Conservation (phyloP, 176 grass and related monocot genomes). For the Miscanthus lutarioriparius region DNA sequence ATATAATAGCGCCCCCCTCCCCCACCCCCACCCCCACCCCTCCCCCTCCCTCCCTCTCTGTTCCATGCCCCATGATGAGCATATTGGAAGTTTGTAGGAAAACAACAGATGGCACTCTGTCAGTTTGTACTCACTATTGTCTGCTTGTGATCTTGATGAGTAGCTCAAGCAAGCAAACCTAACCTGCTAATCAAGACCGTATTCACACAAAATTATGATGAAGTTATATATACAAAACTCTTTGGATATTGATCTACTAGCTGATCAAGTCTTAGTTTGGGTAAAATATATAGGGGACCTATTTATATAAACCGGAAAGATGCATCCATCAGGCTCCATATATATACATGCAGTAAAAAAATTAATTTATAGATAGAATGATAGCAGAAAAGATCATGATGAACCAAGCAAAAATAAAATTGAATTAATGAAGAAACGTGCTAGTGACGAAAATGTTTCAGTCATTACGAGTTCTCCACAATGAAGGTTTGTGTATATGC, state of each 20-base stretch:
- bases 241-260: not conserved
- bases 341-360: not conserved
- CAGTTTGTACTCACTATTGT: constrained; percentile 25
- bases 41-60: not conserved
- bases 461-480: not conserved
- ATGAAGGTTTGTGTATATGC: not conserved
- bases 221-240: not conserved
- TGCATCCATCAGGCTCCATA: not conserved
- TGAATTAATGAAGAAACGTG: not conserved
- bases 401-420: not conserved
- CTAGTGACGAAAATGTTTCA: not conserved
- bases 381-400: not conserved
- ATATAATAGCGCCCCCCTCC: constrained; percentile 2
- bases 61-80: constrained; percentile 20
- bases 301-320: not conserved
- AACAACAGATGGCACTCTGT: constrained; percentile 30
- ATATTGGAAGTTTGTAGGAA: constrained; percentile 26
- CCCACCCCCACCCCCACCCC: not conserved
- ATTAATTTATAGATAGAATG: not conserved
- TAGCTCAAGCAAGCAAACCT: not conserved
- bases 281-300: not conserved
- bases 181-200: constrained; percentile 4
- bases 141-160: constrained; percentile 31
- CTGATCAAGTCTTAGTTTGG: not conserved
- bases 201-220: not conserved